A percentile compares a stretch with the other conserved stretches of the same genome.
phyloP scores from a whole-genome alignment of 768 basidiomycete species.

The Symmetrospora coprosmae region DNA sequence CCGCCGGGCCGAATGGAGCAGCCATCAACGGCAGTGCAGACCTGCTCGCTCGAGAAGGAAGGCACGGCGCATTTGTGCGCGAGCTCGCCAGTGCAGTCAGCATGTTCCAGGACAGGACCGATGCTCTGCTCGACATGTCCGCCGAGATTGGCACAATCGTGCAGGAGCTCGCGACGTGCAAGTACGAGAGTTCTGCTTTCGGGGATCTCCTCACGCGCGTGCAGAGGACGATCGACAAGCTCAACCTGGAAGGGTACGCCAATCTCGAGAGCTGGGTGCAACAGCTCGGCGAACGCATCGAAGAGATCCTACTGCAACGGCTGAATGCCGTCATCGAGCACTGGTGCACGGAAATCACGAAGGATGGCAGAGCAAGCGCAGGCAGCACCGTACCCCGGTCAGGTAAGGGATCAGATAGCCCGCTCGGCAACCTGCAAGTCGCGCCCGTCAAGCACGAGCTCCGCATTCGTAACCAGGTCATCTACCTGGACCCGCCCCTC shows the following conservation, averaged over 20 bases:
- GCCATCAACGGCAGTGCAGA: conserved; percentile 39
- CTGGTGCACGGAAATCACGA: conserved; percentile 76
- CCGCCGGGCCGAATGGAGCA: conserved; percentile 35
- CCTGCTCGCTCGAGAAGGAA: conserved; percentile 65
- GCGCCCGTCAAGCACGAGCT: conserved; percentile 88
- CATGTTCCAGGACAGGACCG: conserved; percentile 90
- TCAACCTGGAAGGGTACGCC: conserved; percentile 90
- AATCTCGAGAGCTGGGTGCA: conserved; percentile 86
- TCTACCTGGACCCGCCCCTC: conserved; percentile 95
- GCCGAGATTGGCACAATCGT: conserved; percentile 69
- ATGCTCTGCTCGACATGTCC: conserved; percentile 78
- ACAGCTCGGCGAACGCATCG: conserved; percentile 66
- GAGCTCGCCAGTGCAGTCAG: conserved; percentile 91
- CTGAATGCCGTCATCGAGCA: conserved; percentile 62
- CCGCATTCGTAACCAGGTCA: conserved; percentile 95
- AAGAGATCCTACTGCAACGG: conserved; percentile 60
- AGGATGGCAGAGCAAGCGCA: conserved; percentile 36
- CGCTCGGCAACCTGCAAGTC: conserved; percentile 44
- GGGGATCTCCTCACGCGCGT: conserved; percentile 59
- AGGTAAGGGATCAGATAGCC: background rate
- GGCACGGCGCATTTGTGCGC: conserved; percentile 83
- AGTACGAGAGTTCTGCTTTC: conserved; percentile 72
- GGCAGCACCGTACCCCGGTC: conserved; percentile 6
- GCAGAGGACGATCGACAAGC: conserved; percentile 81
- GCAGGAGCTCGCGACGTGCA: conserved; percentile 73